phyloP scores from a whole-genome alignment of 257 asterid species.

The Capsicum baccatum region DNA sequence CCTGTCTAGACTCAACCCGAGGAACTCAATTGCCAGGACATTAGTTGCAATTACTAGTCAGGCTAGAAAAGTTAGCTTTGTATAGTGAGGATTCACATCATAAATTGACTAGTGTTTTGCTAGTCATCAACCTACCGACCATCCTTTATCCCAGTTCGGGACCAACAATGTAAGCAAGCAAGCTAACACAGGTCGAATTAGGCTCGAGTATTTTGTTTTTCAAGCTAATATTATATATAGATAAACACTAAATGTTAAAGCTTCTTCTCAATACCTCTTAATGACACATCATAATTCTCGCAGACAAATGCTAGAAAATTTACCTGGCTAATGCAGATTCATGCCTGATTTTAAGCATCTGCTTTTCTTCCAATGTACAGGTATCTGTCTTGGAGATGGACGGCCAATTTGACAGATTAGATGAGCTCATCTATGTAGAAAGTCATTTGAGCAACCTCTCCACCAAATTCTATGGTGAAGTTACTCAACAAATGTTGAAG shows the following conservation, averaged over 20 bases:
- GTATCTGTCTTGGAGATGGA: constrained; percentile 98
- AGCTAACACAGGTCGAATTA: neutral
- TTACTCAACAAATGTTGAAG: constrained; percentile 96
- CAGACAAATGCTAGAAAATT: neutral
- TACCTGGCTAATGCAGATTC: constrained; percentile 13
- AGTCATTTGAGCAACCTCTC: constrained; percentile 97
- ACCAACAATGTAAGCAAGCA: neutral
- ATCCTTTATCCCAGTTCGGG: neutral
- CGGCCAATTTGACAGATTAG: constrained; percentile 95
- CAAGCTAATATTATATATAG: neutral
- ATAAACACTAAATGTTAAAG: neutral
- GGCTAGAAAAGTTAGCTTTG: neutral
- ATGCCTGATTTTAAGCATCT: neutral
- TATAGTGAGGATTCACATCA: neutral
- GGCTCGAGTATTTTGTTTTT: neutral
- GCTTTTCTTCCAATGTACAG: constrained; percentile 38
- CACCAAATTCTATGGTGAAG: constrained; percentile 92
- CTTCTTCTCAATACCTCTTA: neutral
- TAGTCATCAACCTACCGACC: neutral
- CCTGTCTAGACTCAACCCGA: neutral
- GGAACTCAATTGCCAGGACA: neutral
- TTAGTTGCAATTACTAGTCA: constrained; percentile 16
- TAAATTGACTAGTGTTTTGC: neutral
- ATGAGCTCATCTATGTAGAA: constrained; percentile 88
- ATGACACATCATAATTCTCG: neutral